These are phyloP conservation scores for Pythium sukuiense DNA, from an alignment of 352 stramenopile genomes.

Conservation along the genomic window DNA sequence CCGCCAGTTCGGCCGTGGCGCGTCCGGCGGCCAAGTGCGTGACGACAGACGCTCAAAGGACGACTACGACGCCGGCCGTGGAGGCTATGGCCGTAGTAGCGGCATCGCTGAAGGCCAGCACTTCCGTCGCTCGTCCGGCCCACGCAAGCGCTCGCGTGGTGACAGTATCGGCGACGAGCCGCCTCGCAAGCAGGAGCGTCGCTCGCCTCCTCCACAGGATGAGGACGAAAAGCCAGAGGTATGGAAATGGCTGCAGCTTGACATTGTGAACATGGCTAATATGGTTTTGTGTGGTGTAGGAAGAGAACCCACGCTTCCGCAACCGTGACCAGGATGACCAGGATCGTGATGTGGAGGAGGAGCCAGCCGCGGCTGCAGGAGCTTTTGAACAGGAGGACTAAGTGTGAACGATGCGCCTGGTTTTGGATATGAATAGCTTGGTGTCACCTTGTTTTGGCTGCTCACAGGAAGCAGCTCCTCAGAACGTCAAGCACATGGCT, in stretches of 20 bases:
- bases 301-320: constrained; percentile 66
- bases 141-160: constrained; percentile 56
- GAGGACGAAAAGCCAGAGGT: constrained; percentile 25
- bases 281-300: constrained; percentile 27
- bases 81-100: constrained; percentile 74
- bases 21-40: constrained; percentile 81
- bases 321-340: constrained; percentile 46
- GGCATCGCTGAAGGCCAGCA: constrained; percentile 62
- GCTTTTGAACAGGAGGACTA: constrained; percentile 14
- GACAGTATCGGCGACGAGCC: constrained; percentile 57
- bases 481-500: background rate
- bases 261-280: constrained; percentile 2
- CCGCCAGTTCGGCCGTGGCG: constrained; percentile 81
- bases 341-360: constrained; percentile 25
- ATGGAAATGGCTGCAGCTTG: background rate
- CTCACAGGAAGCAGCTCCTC: background rate
- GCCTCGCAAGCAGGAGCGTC: constrained; percentile 39
- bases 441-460: too few species aligned
- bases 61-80: constrained; percentile 80
- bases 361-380: constrained; percentile 2
- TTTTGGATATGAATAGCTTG: background rate
- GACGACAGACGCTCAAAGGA: constrained; percentile 85
- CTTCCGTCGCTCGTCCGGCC: constrained; percentile 57
- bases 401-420: background rate
- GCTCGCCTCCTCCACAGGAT: constrained; percentile 21